These are phyloP conservation scores for Eustoma russellianum DNA, from an alignment of 257 asterid genomes.

Conservation along the genomic window DNA sequence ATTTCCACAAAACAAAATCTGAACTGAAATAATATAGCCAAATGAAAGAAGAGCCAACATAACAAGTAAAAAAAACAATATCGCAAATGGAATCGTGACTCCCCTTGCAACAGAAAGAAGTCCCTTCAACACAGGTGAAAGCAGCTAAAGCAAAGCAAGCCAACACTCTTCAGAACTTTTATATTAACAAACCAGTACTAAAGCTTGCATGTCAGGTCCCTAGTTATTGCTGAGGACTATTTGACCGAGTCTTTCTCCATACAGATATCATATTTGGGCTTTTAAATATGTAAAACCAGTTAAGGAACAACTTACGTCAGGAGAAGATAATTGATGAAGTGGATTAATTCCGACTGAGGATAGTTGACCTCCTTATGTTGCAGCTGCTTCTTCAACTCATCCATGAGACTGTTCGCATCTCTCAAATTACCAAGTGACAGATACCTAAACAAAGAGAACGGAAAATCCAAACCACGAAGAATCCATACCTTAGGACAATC, in stretches of 20 bases:
- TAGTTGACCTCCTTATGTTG: slow-evolving; percentile 42
- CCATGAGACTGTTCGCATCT: slow-evolving; percentile 86
- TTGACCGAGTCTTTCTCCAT: neutral
- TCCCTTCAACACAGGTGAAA: too few relatives aligned
- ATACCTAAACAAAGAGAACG: slow-evolving; percentile 37
- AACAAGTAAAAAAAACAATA: too few relatives aligned
- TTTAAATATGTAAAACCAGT: slow-evolving; percentile 3
- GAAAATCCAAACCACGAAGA: too few relatives aligned
- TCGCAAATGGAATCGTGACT: too few relatives aligned
- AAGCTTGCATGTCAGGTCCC: neutral
- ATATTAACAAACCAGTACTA: too few relatives aligned
- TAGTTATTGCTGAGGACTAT: neutral
- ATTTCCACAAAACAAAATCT: too few relatives aligned
- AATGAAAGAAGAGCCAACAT: too few relatives aligned
- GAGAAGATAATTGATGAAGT: slow-evolving; percentile 63
- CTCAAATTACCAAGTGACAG: slow-evolving; percentile 79
- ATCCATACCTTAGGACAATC: neutral
- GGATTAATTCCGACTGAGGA: slow-evolving; percentile 71
- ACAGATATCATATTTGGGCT: slow-evolving; percentile 2
- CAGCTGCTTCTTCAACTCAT: slow-evolving; percentile 67
- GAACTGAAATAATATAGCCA: too few relatives aligned
- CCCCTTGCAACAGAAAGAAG: too few relatives aligned
- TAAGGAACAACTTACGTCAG: slow-evolving; percentile 47
- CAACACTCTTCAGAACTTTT: too few relatives aligned
- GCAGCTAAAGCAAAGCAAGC: too few relatives aligned